phyloP scores from a whole-genome alignment of 2,329 filamentous ascomycete species.

The Westerdykella sp. region DNA sequence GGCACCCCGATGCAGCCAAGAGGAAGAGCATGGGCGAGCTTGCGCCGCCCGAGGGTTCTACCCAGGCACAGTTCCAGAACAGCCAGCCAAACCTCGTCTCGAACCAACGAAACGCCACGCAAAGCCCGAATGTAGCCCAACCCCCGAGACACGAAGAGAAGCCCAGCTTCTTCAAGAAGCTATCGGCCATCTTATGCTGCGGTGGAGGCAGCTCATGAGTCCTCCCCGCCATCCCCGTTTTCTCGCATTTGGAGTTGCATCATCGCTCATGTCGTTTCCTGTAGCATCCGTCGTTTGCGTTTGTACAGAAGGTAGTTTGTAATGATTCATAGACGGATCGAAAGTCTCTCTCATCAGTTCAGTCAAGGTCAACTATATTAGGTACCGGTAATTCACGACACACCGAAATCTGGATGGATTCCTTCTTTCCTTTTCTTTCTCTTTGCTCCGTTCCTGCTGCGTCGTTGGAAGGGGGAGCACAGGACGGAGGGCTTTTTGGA shows the following conservation, averaged over 20 bases:
- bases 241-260: slow-evolving; percentile 29
- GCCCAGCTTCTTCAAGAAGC: slow-evolving; percentile 75
- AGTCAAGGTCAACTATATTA: slow-evolving; percentile 15
- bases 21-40: slow-evolving; percentile 73
- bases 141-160: slow-evolving; percentile 55
- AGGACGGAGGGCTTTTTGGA: slow-evolving; percentile 16
- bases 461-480: slow-evolving; percentile 7
- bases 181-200: slow-evolving; percentile 90
- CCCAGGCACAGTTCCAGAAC: slow-evolving; percentile 93
- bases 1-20: slow-evolving; percentile 38
- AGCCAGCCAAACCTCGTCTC: slow-evolving; percentile 77
- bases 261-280: too few relatives aligned
- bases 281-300: too few relatives aligned
- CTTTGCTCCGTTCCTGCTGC: slow-evolving; percentile 12
- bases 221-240: slow-evolving; percentile 10
- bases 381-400: slow-evolving; percentile 25
- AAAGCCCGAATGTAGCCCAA: slow-evolving; percentile 42
- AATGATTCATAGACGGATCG: slow-evolving; percentile 37
- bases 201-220: slow-evolving; percentile 37
- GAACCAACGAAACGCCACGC: slow-evolving; percentile 50
- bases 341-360: slow-evolving; percentile 28
- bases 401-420: slow-evolving; percentile 22
- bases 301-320: slow-evolving; percentile 29
- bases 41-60: slow-evolving; percentile 80
- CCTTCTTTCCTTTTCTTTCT: slow-evolving; percentile 20